A percentile compares a stretch with the other conserved stretches of the same genome.
phyloP scores from a whole-genome alignment of 768 basidiomycete species.

The Leucogyrophana mollusca region DNA sequence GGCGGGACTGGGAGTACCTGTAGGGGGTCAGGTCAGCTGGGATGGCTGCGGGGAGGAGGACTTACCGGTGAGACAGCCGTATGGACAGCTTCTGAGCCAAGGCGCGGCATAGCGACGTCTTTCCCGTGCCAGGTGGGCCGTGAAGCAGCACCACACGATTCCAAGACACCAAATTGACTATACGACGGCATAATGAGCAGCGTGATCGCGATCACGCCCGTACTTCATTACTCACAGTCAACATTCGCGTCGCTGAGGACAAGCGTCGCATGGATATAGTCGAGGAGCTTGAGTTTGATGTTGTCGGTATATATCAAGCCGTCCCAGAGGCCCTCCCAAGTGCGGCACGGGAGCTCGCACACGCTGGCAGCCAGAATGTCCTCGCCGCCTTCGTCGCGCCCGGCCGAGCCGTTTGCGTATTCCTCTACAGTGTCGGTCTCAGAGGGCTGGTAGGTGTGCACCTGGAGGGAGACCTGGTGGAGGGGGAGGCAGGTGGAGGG shows the following conservation, averaged over 20 bases:
- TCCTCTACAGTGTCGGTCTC: conserved; percentile 71
- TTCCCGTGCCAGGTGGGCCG: conserved; percentile 97
- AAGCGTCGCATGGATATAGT: conserved; percentile 94
- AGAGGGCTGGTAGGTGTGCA: conserved; percentile 87
- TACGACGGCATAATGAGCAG: conserved; percentile 7
- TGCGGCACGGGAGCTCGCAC: conserved; percentile 79
- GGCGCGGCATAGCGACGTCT: conserved; percentile 92
- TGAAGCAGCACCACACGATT: conserved; percentile 93
- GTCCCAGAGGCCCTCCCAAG: conserved; percentile 92
- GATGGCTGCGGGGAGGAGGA: no score
- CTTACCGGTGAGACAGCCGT: conserved; percentile 79
- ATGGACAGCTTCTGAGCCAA: conserved; percentile 95
- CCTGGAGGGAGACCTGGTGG: conserved; percentile 62
- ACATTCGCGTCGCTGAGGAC: conserved; percentile 88
- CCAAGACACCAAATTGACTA: conserved; percentile 92
- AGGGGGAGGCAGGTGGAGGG: conserved; percentile 53
- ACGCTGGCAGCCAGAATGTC: conserved; percentile 87
- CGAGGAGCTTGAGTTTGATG: conserved; percentile 84
- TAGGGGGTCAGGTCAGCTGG: no score
- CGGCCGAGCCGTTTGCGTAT: conserved; percentile 56
- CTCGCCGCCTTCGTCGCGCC: conserved; percentile 52
- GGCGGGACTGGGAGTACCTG: conserved; percentile 83
- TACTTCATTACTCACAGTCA: conserved; percentile 57
- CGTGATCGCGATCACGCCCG: not conserved
- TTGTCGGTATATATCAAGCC: conserved; percentile 81